These are phyloP conservation scores for Fusarium kyushuense DNA, from an alignment of 2,329 filamentous ascomycete species.

Conservation along the genomic window DNA sequence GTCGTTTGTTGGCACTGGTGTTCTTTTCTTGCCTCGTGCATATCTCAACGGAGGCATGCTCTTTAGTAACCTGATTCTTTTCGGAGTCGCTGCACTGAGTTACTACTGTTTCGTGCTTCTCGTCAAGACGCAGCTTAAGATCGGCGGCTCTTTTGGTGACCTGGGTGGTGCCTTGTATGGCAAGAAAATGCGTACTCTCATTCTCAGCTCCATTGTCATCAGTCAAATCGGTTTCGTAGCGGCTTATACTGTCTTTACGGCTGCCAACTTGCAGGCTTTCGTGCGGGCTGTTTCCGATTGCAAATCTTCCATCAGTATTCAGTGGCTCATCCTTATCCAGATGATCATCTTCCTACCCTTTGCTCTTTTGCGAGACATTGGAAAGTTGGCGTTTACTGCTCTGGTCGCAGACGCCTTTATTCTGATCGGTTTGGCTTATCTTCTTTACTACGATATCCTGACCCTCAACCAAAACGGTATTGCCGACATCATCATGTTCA, in stretches of 20 bases:
- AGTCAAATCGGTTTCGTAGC: constrained; percentile 96
- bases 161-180: constrained; percentile 94
- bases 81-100: constrained; percentile 85
- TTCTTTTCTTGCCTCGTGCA: constrained; percentile 90
- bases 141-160: constrained; percentile 96
- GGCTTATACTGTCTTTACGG: constrained; percentile 96
- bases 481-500: constrained; percentile 90
- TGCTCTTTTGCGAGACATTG: constrained; percentile 94
- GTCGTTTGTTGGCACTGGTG: constrained; percentile 97
- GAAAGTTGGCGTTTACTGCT: constrained; percentile 95
- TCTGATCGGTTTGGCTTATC: constrained; percentile 87
- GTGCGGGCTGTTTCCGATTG: constrained; percentile 92
- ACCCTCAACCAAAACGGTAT: constrained; percentile 83
- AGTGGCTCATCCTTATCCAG: constrained; percentile 92
- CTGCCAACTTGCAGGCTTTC: constrained; percentile 94
- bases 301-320: constrained; percentile 85
- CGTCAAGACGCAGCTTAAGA: constrained; percentile 84
- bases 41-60: constrained; percentile 98
- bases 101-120: constrained; percentile 98
- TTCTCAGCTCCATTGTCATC: constrained; percentile 91
- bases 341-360: constrained; percentile 95
- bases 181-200: constrained; percentile 87
- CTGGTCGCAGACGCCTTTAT: constrained; percentile 96
- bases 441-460: constrained; percentile 94
- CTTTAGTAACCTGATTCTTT: constrained; percentile 92